Conservation (phyloP, 805 yeast genomes). For the Komagataella pseudopastoris region DNA sequence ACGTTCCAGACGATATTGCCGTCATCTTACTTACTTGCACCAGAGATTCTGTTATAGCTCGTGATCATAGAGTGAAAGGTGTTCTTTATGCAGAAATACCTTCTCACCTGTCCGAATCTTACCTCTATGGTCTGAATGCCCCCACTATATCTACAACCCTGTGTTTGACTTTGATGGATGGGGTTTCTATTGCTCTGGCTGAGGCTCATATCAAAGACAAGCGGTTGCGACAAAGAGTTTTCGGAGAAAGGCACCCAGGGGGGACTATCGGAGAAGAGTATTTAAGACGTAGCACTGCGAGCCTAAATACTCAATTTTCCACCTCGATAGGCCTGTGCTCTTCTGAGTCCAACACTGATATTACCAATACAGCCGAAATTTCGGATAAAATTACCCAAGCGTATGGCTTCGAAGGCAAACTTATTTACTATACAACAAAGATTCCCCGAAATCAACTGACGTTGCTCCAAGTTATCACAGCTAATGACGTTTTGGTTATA, state of each 20-base stretch:
- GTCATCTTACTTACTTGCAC: constrained; percentile 53
- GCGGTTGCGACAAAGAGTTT: constrained; percentile 35
- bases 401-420: neutral
- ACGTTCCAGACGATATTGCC: constrained; percentile 38
- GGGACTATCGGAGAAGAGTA: constrained; percentile 66
- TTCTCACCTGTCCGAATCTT: constrained; percentile 37
- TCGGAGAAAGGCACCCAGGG: constrained; percentile 77
- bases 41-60: constrained; percentile 39
- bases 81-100: constrained; percentile 56
- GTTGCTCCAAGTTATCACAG: constrained; percentile 1
- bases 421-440: neutral
- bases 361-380: neutral
- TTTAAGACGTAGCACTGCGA: constrained; percentile 1
- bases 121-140: constrained; percentile 69
- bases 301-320: constrained; percentile 1
- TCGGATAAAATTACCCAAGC: neutral
- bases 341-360: neutral
- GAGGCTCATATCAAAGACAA: constrained; percentile 52
- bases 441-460: constrained; percentile 2
- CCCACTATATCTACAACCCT: constrained; percentile 81
- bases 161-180: constrained; percentile 65
- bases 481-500: constrained; percentile 1
- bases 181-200: constrained; percentile 59
- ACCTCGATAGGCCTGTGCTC: neutral
- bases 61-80: constrained; percentile 32